Evolutionary conservation across 345 rosid species (phyloP).

Genomic region (Carallia brachiata): DNA sequence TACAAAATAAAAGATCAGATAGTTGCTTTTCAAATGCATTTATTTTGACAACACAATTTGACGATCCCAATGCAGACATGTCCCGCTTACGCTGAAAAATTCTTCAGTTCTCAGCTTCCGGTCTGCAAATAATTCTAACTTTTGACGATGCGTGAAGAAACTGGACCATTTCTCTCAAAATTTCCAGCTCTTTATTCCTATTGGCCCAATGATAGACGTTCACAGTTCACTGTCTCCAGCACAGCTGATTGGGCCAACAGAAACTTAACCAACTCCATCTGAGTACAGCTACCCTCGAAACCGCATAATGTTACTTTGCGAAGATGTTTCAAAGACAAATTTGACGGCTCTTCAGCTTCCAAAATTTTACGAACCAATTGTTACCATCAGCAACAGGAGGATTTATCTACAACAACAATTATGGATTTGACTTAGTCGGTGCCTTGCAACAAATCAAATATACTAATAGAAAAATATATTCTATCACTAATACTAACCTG

Average conservation of each 20-base stretch:
- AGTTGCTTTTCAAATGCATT: too few species aligned
- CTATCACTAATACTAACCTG: background rate
- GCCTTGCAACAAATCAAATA: background rate
- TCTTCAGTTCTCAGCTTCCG: too few species aligned
- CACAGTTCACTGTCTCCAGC: background rate
- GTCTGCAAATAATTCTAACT: background rate
- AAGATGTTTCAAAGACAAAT: background rate
- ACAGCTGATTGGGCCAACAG: background rate
- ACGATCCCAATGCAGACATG: too few species aligned
- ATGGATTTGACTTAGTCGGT: too few species aligned
- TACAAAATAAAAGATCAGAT: too few species aligned
- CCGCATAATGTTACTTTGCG: background rate
- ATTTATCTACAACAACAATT: too few species aligned
- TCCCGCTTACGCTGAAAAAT: too few species aligned
- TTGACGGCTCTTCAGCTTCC: background rate
- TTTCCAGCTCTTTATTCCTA: background rate
- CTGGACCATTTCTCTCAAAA: background rate
- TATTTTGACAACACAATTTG: too few species aligned
- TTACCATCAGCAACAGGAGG: too few species aligned
- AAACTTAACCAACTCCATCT: background rate
- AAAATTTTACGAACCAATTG: background rate
- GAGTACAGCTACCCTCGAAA: background rate
- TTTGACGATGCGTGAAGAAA: conserved; percentile 1
- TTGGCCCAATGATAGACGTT: background rate
- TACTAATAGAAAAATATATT: background rate